Evolutionary conservation across 176 grass and related monocot species (phyloP), one percentile per base, ranked within the genome.

Genomic region (Triticum turgidum): DNA sequence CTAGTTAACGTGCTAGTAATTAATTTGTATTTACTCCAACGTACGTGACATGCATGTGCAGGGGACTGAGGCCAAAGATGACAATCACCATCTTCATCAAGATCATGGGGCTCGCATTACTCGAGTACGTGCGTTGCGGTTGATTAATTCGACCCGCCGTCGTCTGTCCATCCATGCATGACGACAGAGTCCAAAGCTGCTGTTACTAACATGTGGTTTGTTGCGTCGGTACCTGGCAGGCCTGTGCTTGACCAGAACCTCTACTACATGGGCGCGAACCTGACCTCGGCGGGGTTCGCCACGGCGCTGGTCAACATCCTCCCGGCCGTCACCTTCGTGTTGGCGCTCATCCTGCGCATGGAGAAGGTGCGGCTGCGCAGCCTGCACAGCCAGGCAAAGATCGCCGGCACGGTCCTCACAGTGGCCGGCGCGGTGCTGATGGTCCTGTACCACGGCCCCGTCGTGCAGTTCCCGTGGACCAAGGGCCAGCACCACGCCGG

Each of bases 251-350:
- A 51, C 70, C 92, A 93, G 81, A 97, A 94, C 80, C 87, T 97
- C n/a, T 97, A 97, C 87, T 94, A 84, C 86, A 86, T 91, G 92
- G 95, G 95, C 0, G 81, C 84, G 0, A 93, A 97, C 0, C 82
- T 84, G 58, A 97, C 47, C 47, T 51, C 47, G 13, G 47, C 47
- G 47, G 47, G 47, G 47, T 51, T 51, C 47, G 47, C 47, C 1
- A 51, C 47, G 47, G 47, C 47, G 47, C 47, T 51, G 13, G 14
- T 51, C 47, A 51, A 51, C 47, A 51, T 51, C 47, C 47, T 51
- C 47, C 47, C 47, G 13, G 47, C 47, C 47, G 47, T 51, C 47
- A 51, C 47, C 47, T 51, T 51, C 47, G 47, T 51, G 47, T 6
- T 51, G 47, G 47, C 47, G 13, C 47, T 51, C 47, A 51, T 51